These are phyloP conservation scores for Trichoderma sp. DNA, from an alignment of 2,329 filamentous ascomycete species.

Conservation along the genomic window DNA sequence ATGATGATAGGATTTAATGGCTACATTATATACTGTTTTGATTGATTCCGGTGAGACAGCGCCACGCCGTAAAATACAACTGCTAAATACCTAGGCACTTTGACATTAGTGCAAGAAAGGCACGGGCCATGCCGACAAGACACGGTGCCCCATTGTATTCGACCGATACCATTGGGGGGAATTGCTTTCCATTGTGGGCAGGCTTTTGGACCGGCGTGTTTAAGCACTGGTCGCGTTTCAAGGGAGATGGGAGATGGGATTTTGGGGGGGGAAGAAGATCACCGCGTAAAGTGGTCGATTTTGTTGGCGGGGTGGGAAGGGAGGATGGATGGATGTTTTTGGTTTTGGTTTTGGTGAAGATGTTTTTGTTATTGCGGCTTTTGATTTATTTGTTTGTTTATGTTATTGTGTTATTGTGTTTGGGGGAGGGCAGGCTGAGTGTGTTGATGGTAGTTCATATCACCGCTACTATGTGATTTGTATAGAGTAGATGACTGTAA, in stretches of 20 bases:
- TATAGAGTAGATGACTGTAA: neutral
- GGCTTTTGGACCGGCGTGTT: neutral
- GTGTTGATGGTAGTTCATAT: neutral
- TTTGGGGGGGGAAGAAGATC: neutral
- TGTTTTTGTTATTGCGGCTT: neutral
- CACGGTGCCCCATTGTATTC: neutral
- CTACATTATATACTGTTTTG: neutral
- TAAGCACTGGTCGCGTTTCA: neutral
- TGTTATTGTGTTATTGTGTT: neutral
- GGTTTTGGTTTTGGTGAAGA: neutral
- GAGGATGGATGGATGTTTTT: neutral
- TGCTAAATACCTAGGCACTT: neutral
- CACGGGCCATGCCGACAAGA: slow-evolving; percentile 15
- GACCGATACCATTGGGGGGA: neutral
- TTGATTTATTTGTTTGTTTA: neutral
- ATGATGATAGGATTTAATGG: neutral
- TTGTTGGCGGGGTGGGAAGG: neutral
- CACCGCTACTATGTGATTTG: neutral
- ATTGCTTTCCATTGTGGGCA: neutral
- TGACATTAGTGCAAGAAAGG: neutral
- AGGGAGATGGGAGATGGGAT: neutral
- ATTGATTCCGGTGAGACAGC: neutral
- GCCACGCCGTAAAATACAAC: neutral
- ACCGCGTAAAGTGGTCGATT: slow-evolving; percentile 5
- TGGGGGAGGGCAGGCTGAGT: neutral